A percentile compares a stretch with the other conserved stretches of the same genome.
Evolutionary conservation across 495 filamentous ascomycete genomes (phyloP).

Genomic region (Hypoxylon crocopeplum): DNA sequence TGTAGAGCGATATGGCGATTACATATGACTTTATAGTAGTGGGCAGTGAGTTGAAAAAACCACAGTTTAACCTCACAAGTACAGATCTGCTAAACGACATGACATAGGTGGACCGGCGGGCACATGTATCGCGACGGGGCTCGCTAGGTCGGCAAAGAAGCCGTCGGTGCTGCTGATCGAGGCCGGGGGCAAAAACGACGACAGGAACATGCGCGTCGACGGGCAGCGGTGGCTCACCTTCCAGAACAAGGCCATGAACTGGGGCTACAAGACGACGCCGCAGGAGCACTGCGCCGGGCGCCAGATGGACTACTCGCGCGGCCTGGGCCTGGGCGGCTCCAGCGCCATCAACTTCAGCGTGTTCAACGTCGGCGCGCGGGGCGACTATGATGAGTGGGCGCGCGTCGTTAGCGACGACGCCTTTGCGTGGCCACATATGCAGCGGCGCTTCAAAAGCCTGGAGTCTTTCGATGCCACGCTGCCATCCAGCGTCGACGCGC

Average conservation of each 20-base stretch:
- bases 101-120: slow-evolving; percentile 63
- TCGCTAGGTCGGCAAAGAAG: slow-evolving; percentile 52
- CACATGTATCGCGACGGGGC: slow-evolving; percentile 53
- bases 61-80: neutral
- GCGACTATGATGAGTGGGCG: slow-evolving; percentile 67
- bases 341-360: slow-evolving; percentile 70
- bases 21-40: slow-evolving; percentile 63
- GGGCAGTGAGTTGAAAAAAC: slow-evolving; percentile 53
- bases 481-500: slow-evolving; percentile 41
- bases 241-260: slow-evolving; percentile 57
- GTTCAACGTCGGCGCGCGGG: slow-evolving; percentile 61
- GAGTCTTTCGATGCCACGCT: slow-evolving; percentile 59
- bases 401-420: slow-evolving; percentile 47
- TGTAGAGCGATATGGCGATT: slow-evolving; percentile 8
- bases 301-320: slow-evolving; percentile 63
- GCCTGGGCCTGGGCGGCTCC: slow-evolving; percentile 65
- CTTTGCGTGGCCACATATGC: slow-evolving; percentile 59
- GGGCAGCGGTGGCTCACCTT: slow-evolving; percentile 62
- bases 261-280: slow-evolving; percentile 65
- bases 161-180: slow-evolving; percentile 65
- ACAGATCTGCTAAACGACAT: slow-evolving; percentile 4
- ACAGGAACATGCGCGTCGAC: slow-evolving; percentile 53
- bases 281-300: slow-evolving; percentile 59
- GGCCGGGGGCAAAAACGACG: slow-evolving; percentile 59
- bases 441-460: slow-evolving; percentile 55